A percentile compares a stretch with the other conserved stretches of the same genome.
phyloP scores from a whole-genome alignment of 805 yeast species.

The Trichomonascus vanleenenianus region DNA sequence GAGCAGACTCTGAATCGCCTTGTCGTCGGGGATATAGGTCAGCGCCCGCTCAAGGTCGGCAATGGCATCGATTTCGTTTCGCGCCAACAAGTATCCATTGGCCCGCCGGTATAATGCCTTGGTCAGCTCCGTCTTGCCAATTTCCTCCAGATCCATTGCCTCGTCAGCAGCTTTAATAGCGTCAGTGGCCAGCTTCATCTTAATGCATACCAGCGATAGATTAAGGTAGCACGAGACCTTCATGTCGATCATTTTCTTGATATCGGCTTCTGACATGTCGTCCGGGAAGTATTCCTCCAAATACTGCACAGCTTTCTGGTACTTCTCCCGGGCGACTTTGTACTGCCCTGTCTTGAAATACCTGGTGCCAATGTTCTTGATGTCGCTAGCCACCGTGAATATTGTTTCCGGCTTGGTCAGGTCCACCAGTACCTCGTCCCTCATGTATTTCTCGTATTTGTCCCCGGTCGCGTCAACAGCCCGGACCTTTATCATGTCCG shows the following conservation, averaged over 20 bases:
- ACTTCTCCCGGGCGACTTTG: conserved; percentile 53
- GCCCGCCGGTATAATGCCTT: conserved; percentile 88
- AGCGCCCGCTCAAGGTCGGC: conserved; percentile 60
- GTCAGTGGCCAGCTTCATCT: conserved; percentile 47
- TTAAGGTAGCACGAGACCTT: conserved; percentile 60
- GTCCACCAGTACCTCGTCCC: conserved; percentile 58
- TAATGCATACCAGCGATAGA: conserved; percentile 66
- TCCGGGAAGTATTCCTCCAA: conserved; percentile 68
- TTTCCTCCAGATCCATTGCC: conserved; percentile 52
- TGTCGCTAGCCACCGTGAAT: conserved; percentile 51
- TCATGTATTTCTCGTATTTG: conserved; percentile 62
- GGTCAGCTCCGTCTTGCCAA: conserved; percentile 64
- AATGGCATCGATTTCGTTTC: conserved; percentile 65
- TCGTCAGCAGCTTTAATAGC: conserved; percentile 53
- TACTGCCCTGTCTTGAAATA: conserved; percentile 60
- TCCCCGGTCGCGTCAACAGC: conserved; percentile 65
- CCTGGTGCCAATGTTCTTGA: conserved; percentile 76
- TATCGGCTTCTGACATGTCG: conserved; percentile 49
- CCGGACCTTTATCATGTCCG: conserved; percentile 32
- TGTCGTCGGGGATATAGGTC: conserved; percentile 46
- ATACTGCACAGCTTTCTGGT: conserved; percentile 63
- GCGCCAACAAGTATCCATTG: conserved; percentile 52
- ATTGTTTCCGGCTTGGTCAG: conserved; percentile 53
- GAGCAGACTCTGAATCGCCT: conserved; percentile 22
- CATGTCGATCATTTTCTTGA: conserved; percentile 33